Evolutionary conservation across 2,329 filamentous ascomycete genomes (phyloP).

Genomic region (Trichoderma lentiforme): DNA sequence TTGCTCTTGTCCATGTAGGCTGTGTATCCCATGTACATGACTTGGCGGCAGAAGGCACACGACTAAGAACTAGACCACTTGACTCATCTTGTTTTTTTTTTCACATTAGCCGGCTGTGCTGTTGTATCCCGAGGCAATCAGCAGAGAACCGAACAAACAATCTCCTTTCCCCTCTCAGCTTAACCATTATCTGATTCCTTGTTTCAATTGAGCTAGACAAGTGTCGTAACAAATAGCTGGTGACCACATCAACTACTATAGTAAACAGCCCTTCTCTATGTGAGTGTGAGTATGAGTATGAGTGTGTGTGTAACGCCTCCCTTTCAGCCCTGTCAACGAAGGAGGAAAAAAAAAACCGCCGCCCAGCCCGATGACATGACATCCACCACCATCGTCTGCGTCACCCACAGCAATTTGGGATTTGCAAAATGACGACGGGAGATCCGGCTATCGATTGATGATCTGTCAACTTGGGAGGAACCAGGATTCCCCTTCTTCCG

Average conservation of each 20-base stretch:
- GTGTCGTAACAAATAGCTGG: background rate
- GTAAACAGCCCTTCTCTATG: background rate
- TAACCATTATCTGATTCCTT: background rate
- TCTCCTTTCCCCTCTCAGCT: background rate
- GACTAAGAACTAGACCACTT: background rate
- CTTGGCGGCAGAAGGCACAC: background rate
- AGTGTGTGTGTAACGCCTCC: background rate
- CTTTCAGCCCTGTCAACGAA: background rate
- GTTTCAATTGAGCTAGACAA: background rate
- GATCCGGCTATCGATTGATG: constrained; percentile 10
- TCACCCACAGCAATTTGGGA: background rate
- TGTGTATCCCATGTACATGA: background rate
- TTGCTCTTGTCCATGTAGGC: background rate
- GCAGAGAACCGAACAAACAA: background rate
- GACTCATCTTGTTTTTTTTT: background rate
- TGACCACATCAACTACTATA: background rate
- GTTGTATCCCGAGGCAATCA: background rate
- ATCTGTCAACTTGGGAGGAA: background rate
- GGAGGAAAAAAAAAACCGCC: background rate
- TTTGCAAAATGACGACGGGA: background rate
- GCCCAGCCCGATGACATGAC: background rate
- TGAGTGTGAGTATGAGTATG: background rate
- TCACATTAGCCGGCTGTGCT: background rate
- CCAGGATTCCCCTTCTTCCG: background rate
- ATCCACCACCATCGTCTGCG: background rate